Conservation (phyloP, 2,329 filamentous ascomycete species). For the Neonectria ditissima region DNA sequence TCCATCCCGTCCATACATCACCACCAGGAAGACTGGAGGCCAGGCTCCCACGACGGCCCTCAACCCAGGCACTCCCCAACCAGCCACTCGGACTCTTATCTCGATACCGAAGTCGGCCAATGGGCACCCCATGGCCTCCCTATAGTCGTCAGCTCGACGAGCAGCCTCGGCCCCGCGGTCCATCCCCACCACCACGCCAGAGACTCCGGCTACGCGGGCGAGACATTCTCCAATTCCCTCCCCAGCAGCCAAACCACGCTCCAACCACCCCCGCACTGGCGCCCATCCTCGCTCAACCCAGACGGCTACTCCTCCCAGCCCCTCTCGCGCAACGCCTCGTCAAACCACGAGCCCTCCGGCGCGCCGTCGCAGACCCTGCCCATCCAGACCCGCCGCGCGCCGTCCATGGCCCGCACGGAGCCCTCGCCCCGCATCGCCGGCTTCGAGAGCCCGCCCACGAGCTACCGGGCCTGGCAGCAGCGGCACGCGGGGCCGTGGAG, state of each 20-base stretch:
- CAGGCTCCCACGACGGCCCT: slow-evolving; percentile 16
- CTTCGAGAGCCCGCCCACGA: slow-evolving; percentile 24
- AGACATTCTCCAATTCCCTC: slow-evolving; percentile 28
- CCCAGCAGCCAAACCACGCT: slow-evolving; percentile 35
- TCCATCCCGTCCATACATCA: slow-evolving; percentile 27
- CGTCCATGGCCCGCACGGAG: slow-evolving; percentile 37
- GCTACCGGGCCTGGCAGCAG: slow-evolving; percentile 29
- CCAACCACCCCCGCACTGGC: slow-evolving; percentile 32
- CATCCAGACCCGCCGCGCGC: slow-evolving; percentile 22
- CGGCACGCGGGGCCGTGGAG: slow-evolving; percentile 36
- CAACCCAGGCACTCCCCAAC: neutral
- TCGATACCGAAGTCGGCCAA: slow-evolving; percentile 30
- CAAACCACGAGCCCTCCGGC: slow-evolving; percentile 23
- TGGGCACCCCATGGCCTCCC: slow-evolving; percentile 32
- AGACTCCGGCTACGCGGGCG: slow-evolving; percentile 31
- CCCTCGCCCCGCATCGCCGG: slow-evolving; percentile 30
- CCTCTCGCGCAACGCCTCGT: slow-evolving; percentile 34
- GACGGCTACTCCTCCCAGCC: slow-evolving; percentile 39
- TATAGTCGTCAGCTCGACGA: slow-evolving; percentile 32
- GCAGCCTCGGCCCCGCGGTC: slow-evolving; percentile 20
- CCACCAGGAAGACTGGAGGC: slow-evolving; percentile 30
- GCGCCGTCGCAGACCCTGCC: slow-evolving; percentile 12
- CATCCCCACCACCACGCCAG: slow-evolving; percentile 19
- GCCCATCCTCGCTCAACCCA: slow-evolving; percentile 17
- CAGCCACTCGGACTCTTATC: slow-evolving; percentile 30